A percentile compares a stretch with the other conserved stretches of the same genome.
These are phyloP conservation scores for Colletotrichum orbiculare DNA, from an alignment of 2,329 filamentous ascomycete species.

Conservation along the genomic window DNA sequence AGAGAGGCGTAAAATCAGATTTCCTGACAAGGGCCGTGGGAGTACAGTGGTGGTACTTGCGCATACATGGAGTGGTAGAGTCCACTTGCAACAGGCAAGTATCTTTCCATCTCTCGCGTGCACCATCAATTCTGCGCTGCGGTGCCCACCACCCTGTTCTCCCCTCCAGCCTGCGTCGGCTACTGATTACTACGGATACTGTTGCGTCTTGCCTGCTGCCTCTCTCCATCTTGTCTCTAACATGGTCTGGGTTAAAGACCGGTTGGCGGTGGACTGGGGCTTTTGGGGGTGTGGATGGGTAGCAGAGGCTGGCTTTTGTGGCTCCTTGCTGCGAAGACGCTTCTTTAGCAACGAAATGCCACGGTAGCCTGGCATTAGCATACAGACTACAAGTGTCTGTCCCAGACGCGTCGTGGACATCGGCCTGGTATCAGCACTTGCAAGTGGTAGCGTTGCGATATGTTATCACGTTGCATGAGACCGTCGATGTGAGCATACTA, in stretches of 20 bases:
- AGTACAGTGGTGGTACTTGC: slow-evolving; percentile 31
- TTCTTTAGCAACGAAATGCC: slow-evolving; percentile 30
- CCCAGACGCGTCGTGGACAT: slow-evolving; percentile 18
- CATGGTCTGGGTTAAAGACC: slow-evolving; percentile 26
- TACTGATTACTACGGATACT: slow-evolving; percentile 9
- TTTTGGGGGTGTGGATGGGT: slow-evolving; percentile 23
- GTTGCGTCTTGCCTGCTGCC: slow-evolving; percentile 23
- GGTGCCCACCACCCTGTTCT: slow-evolving; percentile 12
- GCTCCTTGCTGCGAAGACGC: slow-evolving; percentile 36
- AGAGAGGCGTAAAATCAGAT: slow-evolving; percentile 30
- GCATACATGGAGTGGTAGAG: slow-evolving; percentile 29
- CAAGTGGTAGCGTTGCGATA: slow-evolving; percentile 29
- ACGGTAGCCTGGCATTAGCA: slow-evolving; percentile 13
- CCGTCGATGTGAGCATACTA: slow-evolving; percentile 3
- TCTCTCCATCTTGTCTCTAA: slow-evolving; percentile 26
- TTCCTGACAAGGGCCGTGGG: slow-evolving; percentile 17
- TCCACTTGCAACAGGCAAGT: slow-evolving; percentile 27
- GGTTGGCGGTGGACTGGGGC: slow-evolving; percentile 18
- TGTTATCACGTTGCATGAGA: slow-evolving; percentile 15
- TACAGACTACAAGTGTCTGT: slow-evolving; percentile 8
- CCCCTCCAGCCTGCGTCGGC: slow-evolving; percentile 27
- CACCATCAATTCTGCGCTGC: slow-evolving; percentile 5
- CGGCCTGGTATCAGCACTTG: slow-evolving; percentile 36
- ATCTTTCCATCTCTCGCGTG: slow-evolving; percentile 12
- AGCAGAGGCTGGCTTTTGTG: slow-evolving; percentile 34